A percentile compares a stretch with the other conserved stretches of the same genome.
Evolutionary conservation across 1,139 yeast species (phyloP).

Genomic region (Blastobotrys ciferrii): DNA sequence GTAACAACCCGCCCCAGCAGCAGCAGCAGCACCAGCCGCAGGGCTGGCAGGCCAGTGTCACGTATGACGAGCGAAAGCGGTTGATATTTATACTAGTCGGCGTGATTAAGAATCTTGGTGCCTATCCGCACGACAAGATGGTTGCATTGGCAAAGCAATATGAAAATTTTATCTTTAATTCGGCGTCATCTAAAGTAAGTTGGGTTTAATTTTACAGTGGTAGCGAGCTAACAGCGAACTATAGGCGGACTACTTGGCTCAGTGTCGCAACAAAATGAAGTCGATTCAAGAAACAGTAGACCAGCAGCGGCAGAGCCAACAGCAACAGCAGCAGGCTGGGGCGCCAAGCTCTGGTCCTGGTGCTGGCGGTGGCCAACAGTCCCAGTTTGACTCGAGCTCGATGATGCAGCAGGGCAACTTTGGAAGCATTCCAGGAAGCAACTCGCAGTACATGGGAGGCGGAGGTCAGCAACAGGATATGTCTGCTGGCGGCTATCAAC

Average conservation of each 20-base stretch:
- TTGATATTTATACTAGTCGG: slow-evolving; percentile 25
- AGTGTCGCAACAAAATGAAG: slow-evolving; percentile 27
- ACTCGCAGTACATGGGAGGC: slow-evolving; percentile 4
- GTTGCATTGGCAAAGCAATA: slow-evolving; percentile 33
- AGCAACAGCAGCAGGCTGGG: slow-evolving; percentile 16
- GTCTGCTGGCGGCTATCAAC: slow-evolving; percentile 1
- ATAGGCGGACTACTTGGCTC: slow-evolving; percentile 27
- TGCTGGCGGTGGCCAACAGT: neutral
- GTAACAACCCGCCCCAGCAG: slow-evolving; percentile 10
- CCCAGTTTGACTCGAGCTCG: slow-evolving; percentile 5
- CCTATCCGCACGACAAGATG: slow-evolving; percentile 32
- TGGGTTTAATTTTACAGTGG: neutral
- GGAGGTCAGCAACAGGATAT: neutral
- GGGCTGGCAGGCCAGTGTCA: slow-evolving; percentile 27
- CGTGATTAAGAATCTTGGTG: slow-evolving; percentile 27
- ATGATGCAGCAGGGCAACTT: slow-evolving; percentile 6
- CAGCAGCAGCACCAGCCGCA: slow-evolving; percentile 16
- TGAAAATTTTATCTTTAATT: slow-evolving; percentile 31
- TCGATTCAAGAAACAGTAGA: slow-evolving; percentile 27
- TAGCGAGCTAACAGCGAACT: slow-evolving; percentile 12
- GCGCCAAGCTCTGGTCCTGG: slow-evolving; percentile 1
- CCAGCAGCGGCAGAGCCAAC: slow-evolving; percentile 19
- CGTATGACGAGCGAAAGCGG: slow-evolving; percentile 30
- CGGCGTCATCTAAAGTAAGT: slow-evolving; percentile 31
- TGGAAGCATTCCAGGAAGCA: slow-evolving; percentile 1